A percentile compares a stretch with the other conserved stretches of the same genome.
Evolutionary conservation across 768 basidiomycete species (phyloP).

Genomic region (Trametes cubensis): DNA sequence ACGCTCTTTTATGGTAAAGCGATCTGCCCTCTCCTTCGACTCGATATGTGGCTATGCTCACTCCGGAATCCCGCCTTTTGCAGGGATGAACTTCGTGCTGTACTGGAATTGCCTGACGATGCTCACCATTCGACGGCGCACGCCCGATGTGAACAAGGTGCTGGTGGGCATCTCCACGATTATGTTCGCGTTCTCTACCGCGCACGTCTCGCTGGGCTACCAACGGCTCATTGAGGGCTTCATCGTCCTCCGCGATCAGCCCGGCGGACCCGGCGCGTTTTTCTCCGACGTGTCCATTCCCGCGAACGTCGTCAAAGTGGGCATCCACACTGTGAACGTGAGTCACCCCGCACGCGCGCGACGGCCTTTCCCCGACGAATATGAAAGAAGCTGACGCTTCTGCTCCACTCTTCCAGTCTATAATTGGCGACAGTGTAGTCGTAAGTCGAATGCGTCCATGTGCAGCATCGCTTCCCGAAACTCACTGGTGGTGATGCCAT

Average conservation of each 20-base stretch:
- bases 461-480: background rate
- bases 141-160: constrained; percentile 28
- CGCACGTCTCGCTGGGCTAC: constrained; percentile 40
- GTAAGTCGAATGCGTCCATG: constrained; percentile 19
- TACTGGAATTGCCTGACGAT: constrained; percentile 35
- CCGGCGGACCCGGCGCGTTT: constrained; percentile 36
- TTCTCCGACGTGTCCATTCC: constrained; percentile 40
- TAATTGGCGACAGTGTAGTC: constrained; percentile 39
- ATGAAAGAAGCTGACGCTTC: background rate
- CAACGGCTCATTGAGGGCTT: constrained; percentile 41
- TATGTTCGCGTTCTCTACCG: constrained; percentile 40
- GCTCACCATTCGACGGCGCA: constrained; percentile 30
- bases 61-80: no score
- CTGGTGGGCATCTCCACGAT: constrained; percentile 32
- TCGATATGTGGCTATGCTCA: background rate
- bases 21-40: background rate
- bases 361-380: background rate
- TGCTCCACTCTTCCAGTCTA: constrained; percentile 27
- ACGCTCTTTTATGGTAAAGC: constrained; percentile 36
- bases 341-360: constrained; percentile 1
- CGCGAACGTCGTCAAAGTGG: constrained; percentile 41
- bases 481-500: background rate
- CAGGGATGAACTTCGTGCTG: constrained; percentile 37
- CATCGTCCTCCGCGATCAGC: constrained; percentile 33
- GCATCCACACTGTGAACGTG: constrained; percentile 38